Conservation (phyloP, 1,139 yeast species). For the Protomyces gravidus region DNA sequence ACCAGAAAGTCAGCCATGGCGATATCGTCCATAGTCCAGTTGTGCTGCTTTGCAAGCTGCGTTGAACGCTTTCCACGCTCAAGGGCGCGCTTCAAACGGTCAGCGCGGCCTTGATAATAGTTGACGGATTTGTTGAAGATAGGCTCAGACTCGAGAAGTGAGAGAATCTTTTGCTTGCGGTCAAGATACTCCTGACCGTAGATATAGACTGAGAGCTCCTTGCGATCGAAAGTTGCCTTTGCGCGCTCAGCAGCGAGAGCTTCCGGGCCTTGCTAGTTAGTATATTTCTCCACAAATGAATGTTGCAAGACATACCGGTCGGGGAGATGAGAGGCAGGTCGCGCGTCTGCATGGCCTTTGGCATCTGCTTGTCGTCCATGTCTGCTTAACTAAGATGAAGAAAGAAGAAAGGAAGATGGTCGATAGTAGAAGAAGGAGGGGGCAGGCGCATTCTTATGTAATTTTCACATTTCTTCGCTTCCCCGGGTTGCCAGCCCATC, state of each 20-base stretch:
- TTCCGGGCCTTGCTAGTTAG: slow-evolving; percentile 8
- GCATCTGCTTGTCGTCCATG: slow-evolving; percentile 20
- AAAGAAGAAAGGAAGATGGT: neutral
- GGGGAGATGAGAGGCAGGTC: slow-evolving; percentile 20
- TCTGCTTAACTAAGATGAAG: slow-evolving; percentile 9
- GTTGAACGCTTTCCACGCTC: slow-evolving; percentile 26
- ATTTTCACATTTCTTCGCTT: neutral
- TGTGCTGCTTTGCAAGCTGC: slow-evolving; percentile 21
- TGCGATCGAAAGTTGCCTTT: slow-evolving; percentile 16
- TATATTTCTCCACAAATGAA: neutral
- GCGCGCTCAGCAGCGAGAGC: slow-evolving; percentile 23
- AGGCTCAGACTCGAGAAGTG: slow-evolving; percentile 16
- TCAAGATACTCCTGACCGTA: slow-evolving; percentile 24
- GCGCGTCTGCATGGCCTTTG: slow-evolving; percentile 13
- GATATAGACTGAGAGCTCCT: slow-evolving; percentile 22
- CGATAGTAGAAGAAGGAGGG: neutral
- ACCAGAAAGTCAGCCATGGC: slow-evolving; percentile 27
- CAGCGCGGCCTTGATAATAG: slow-evolving; percentile 23
- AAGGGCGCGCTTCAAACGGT: slow-evolving; percentile 25
- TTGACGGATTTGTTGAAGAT: slow-evolving; percentile 25
- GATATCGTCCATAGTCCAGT: slow-evolving; percentile 22
- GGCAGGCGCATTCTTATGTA: neutral
- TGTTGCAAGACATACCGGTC: neutral
- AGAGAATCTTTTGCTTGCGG: slow-evolving; percentile 15
- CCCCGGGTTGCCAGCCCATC: neutral